These are phyloP conservation scores for Protomyces inundatus DNA, from an alignment of 1,139 yeast genomes.

Conservation along the genomic window DNA sequence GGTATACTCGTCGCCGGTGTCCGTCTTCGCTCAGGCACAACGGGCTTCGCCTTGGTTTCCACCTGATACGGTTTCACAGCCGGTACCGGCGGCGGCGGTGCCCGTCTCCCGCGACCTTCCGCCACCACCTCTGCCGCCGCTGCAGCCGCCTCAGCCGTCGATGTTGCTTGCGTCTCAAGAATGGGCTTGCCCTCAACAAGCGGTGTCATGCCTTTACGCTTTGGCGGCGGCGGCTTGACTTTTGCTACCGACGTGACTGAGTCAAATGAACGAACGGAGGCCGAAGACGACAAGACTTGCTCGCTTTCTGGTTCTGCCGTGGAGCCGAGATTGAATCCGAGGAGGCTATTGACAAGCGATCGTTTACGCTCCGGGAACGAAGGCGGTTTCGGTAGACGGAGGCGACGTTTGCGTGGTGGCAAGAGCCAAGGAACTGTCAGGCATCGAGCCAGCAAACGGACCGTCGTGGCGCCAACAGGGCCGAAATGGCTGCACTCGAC, in stretches of 20 bases:
- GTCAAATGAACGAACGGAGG: conserved; percentile 11
- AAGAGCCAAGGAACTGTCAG: conserved; percentile 32
- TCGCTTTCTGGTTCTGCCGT: not conserved
- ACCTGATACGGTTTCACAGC: not conserved
- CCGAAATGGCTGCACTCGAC: conserved; percentile 30
- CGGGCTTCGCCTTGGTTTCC: not conserved
- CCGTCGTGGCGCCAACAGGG: conserved; percentile 32
- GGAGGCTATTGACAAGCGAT: not conserved
- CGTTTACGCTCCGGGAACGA: conserved; percentile 6
- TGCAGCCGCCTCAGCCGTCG: not conserved
- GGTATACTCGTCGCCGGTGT: not conserved
- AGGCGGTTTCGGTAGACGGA: not conserved
- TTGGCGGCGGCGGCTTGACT: conserved; percentile 9
- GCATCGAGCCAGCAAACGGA: conserved; percentile 32
- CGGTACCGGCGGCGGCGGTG: not conserved
- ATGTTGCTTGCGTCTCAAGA: not conserved
- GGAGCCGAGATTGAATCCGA: conserved; percentile 13
- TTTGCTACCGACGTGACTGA: conserved; percentile 20
- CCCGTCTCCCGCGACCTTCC: not conserved
- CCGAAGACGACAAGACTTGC: not conserved
- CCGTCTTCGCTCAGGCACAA: not conserved
- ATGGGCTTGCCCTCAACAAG: not conserved
- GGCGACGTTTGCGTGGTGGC: conserved; percentile 13
- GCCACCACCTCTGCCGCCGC: not conserved
- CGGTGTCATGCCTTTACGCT: not conserved